Evolutionary conservation across 164 flowering plant genomes (phyloP).

Genomic region (Houttuynia cordata): DNA sequence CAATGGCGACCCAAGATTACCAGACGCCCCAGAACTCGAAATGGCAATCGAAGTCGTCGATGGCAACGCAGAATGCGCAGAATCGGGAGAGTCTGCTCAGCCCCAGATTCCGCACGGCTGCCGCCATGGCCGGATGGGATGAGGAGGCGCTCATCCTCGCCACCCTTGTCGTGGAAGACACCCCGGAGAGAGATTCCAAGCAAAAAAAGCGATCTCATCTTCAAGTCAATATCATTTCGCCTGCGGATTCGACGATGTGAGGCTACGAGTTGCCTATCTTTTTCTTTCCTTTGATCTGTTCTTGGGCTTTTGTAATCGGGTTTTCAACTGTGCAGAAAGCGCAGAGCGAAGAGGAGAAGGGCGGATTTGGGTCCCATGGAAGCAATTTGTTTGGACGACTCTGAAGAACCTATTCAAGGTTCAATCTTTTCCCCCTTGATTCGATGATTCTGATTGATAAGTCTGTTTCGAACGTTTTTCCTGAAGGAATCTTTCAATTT

Average conservation of each 20-base stretch:
- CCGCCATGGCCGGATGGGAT: constrained; percentile 92
- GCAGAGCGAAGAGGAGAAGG: constrained; percentile 31
- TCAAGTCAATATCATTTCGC: constrained; percentile 30
- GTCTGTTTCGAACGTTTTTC: not conserved
- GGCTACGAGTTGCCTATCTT: not conserved
- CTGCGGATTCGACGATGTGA: constrained; percentile 57
- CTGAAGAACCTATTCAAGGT: constrained; percentile 19
- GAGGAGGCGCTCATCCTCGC: constrained; percentile 76
- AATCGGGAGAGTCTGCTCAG: constrained; percentile 33
- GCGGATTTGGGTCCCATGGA: constrained; percentile 24
- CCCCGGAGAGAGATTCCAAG: constrained; percentile 52
- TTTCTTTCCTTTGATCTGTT: not conserved
- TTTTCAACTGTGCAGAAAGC: constrained; percentile 29
- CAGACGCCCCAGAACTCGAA: constrained; percentile 17
- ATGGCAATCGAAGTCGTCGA: not conserved
- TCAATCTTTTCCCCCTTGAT: not conserved
- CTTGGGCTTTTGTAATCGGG: not conserved
- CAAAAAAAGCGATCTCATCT: constrained; percentile 36
- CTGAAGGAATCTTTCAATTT: not conserved
- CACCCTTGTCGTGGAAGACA: constrained; percentile 64
- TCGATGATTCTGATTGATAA: not conserved
- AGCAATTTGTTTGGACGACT: constrained; percentile 52
- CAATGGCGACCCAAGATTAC: constrained; percentile 16
- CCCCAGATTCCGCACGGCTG: constrained; percentile 70
- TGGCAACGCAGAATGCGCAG: constrained; percentile 9